Base-by-base conservation (phyloP, 108 stramenopile species). In the Cylindrotheca closterium region DNA sequence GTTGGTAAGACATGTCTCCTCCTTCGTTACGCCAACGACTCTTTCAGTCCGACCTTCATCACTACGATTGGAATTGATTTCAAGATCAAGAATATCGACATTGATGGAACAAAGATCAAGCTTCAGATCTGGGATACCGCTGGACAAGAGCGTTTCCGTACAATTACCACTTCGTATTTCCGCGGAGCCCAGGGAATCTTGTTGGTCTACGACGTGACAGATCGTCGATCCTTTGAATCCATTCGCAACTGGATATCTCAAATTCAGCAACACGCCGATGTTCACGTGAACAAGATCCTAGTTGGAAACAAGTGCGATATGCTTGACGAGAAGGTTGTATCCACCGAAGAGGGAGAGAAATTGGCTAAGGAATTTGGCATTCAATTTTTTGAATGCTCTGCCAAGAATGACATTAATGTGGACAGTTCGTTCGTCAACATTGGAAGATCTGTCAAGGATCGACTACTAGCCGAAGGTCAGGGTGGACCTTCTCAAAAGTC, bases 291-390 rank as follows among this genome's bases (percentile, higher is more conserved):
- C 82, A 98, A 96, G 68, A 92, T 99, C 60, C 66, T 99, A 62
- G 89, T 98, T 28, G 99, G 97, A 27, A 99, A 99, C 94, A 99
- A 99, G 83, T 97, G 96, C 78, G 99, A 99, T 82, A 96, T 96
- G 94, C 64, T 86, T 10, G 85, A 93, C 58, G 91, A 95, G 58
- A 89, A 96, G 81, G 93, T 92, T 17, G 96, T 99, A 48, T 86
- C 85, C 47, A 93, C 88, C 28, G 93, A 97, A 75, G 97, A 98
- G 74, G 99, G 97, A 53, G 70, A 81, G 56, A 84, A 83, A 63
- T 79, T 97, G 49, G 99, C 98, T 23, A 83, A 80, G 68, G 95
- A 97, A 71, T 96, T 96, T 60, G 91, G 88, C 51, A 96, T 98
- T 37, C 94, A 88, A 4, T 99, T 98, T 67, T 96, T 86, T 65